Conservation (phyloP, 106 monocot genomes). For the Acorus gramineus region DNA sequence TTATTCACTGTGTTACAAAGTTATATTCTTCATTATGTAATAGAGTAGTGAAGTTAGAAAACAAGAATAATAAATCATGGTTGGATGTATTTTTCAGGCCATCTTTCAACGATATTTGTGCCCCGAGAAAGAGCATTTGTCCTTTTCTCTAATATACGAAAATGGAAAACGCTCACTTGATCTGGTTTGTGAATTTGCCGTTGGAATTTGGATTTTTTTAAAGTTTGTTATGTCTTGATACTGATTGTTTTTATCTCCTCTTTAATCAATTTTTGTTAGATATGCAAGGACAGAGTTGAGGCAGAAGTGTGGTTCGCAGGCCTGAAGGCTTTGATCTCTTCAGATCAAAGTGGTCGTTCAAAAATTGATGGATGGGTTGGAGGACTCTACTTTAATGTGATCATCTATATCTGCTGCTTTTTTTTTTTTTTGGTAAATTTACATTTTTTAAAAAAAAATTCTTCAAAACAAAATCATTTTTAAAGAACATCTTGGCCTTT, state of each 20-base stretch:
- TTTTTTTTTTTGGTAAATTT: no score
- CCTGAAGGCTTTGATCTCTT: constrained; percentile 58
- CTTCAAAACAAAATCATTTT: no score
- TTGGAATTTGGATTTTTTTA: constrained; percentile 3
- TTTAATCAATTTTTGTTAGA: constrained; percentile 26
- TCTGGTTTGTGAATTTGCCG: constrained; percentile 36
- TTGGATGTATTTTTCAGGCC: constrained; percentile 31
- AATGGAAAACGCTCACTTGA: constrained; percentile 74
- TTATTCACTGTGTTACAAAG: not conserved
- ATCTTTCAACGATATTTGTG: constrained; percentile 71
- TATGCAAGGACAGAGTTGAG: constrained; percentile 90
- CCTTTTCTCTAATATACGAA: constrained; percentile 79
- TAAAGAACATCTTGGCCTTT: no score
- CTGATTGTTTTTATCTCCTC: constrained; percentile 10
- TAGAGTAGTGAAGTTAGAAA: no score
- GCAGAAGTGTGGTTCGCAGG: constrained; percentile 76
- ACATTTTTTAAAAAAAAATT: no score
- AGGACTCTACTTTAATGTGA: constrained; percentile 46
- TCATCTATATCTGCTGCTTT: no score
- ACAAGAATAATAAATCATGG: not conserved
- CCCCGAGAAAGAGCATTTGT: constrained; percentile 70
- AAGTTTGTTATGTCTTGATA: not conserved
- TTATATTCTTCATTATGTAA: no score
- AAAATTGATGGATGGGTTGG: constrained; percentile 79
- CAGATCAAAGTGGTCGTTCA: constrained; percentile 42